phyloP scores from a whole-genome alignment of 177 flowering plant species.

The Vitis hybrid region DNA sequence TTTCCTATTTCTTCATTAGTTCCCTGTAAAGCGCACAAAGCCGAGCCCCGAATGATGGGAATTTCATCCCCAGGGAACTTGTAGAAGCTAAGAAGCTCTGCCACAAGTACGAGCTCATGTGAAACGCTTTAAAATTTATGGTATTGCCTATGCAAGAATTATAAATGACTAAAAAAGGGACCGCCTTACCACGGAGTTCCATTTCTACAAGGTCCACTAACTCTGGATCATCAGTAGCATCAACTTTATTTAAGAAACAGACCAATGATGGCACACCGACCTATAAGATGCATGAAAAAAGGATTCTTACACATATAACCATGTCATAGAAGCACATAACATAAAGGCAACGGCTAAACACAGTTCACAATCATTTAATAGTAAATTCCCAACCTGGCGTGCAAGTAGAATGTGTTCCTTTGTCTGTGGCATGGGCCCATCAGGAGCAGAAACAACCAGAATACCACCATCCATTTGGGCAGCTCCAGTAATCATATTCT shows the following conservation, averaged over 20 bases:
- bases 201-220: conserved; percentile 95
- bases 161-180: neutral
- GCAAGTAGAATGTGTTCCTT: conserved; percentile 97
- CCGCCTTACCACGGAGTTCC: conserved; percentile 86
- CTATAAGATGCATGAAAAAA: conserved; percentile 31
- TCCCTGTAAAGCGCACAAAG: conserved; percentile 86
- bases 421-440: conserved; percentile 98
- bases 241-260: conserved; percentile 93
- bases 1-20: conserved; percentile 90
- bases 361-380: neutral
- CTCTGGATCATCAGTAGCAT: conserved; percentile 92
- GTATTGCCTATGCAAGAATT: neutral
- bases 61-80: conserved; percentile 99
- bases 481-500: conserved; percentile 99
- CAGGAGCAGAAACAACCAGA: conserved; percentile 94
- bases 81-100: conserved; percentile 94
- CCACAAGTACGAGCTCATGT: conserved; percentile 19
- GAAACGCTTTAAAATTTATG: neutral
- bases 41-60: conserved; percentile 90
- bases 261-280: conserved; percentile 98
- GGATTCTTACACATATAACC: neutral
- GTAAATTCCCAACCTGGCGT: conserved; percentile 64
- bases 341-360: neutral
- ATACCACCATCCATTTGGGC: conserved; percentile 99
- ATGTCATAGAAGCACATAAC: neutral